Evolutionary conservation across 2,329 filamentous ascomycete species (phyloP).

Genomic region (Cercospora beticola): DNA sequence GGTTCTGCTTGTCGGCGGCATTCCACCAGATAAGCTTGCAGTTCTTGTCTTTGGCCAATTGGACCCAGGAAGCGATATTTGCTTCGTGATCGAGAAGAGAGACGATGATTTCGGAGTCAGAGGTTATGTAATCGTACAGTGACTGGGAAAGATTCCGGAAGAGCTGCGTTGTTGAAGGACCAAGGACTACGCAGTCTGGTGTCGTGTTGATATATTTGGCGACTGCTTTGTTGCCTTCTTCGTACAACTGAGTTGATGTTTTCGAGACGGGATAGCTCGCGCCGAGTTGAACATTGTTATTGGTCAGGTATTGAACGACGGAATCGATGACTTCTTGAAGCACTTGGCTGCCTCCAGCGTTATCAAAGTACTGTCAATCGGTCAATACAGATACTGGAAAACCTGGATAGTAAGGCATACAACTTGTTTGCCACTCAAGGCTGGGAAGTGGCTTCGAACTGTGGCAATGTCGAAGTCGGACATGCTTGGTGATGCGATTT

Average conservation of each 20-base stretch:
- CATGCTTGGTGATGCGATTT: constrained; percentile 8
- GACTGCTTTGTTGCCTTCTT: constrained; percentile 61
- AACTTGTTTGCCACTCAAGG: constrained; percentile 64
- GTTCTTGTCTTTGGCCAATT: constrained; percentile 61
- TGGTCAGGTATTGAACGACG: constrained; percentile 66
- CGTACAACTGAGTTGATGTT: constrained; percentile 60
- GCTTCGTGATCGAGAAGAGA: constrained; percentile 76
- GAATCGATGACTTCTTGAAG: constrained; percentile 65
- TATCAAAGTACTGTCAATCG: constrained; percentile 61
- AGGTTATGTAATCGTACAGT: constrained; percentile 58
- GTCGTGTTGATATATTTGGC: constrained; percentile 70
- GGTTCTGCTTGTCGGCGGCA: constrained; percentile 48
- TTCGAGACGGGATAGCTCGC: constrained; percentile 65
- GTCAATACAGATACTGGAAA: background rate
- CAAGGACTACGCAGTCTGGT: constrained; percentile 68
- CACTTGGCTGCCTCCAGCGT: constrained; percentile 69
- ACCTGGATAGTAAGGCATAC: background rate
- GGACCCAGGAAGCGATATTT: constrained; percentile 72
- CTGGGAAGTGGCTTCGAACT: constrained; percentile 65
- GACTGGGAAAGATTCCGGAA: constrained; percentile 66
- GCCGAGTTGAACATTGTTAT: constrained; percentile 73
- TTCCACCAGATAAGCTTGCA: constrained; percentile 70
- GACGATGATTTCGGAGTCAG: constrained; percentile 60
- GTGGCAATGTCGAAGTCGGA: constrained; percentile 54
- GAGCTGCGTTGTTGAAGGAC: constrained; percentile 72